Percentiles rank a stretch among this genome's conserved stretches.
phyloP scores from a whole-genome alignment of 192 early-diverging fungal genomes.

The Gonapodya prolifera region DNA sequence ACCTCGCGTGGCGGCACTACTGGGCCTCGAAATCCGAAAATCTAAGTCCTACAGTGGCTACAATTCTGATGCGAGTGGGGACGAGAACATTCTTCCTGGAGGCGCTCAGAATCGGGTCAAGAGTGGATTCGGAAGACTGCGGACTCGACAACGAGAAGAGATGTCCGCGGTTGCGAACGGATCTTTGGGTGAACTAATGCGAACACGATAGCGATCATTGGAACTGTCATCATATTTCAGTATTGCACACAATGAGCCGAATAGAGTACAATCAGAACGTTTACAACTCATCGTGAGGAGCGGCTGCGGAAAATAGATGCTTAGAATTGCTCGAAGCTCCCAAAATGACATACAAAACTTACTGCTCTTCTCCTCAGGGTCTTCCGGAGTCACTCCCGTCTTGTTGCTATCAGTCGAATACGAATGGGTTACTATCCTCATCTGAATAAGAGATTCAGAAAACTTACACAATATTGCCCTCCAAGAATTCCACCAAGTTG shows the following conservation, averaged over 20 bases:
- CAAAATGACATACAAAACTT: background rate
- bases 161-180: background rate
- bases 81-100: background rate
- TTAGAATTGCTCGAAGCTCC: too few relatives aligned
- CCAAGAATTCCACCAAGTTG: slow-evolving; percentile 63
- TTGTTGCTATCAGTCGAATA: background rate
- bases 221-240: background rate
- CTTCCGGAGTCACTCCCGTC: background rate
- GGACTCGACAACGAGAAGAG: background rate
- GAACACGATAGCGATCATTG: background rate
- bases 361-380: background rate
- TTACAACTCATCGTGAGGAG: background rate
- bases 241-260: background rate
- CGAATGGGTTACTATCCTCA: too few relatives aligned
- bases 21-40: background rate
- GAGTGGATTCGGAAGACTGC: background rate
- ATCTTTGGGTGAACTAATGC: background rate
- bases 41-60: background rate
- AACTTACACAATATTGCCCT: slow-evolving; percentile 49
- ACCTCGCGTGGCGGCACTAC: background rate
- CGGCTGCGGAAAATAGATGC: too few relatives aligned
- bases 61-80: background rate
- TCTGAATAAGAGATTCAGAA: background rate
- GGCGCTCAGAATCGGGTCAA: background rate
- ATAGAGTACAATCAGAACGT: background rate